Percentiles rank a stretch among this genome's conserved stretches.
phyloP scores from a whole-genome alignment of 1,139 yeast genomes.

The Candida dubliniensis region DNA sequence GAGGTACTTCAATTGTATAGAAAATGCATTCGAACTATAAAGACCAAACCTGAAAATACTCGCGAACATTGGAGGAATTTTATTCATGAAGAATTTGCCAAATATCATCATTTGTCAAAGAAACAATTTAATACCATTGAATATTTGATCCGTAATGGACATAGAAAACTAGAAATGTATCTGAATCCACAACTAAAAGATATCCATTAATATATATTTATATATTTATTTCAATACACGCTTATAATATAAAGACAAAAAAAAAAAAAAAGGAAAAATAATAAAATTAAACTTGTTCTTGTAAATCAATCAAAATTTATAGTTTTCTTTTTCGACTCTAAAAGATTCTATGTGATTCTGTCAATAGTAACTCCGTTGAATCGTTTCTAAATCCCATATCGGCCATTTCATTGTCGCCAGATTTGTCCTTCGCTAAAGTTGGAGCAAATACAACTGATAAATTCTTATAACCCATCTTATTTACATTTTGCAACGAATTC shows the following conservation, averaged over 20 bases:
- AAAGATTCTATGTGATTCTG: constrained; percentile 35
- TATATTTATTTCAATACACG: neutral
- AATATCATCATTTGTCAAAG: constrained; percentile 58
- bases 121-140: constrained; percentile 87
- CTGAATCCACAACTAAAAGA: constrained; percentile 66
- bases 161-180: constrained; percentile 70
- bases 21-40: constrained; percentile 52
- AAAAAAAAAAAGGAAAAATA: neutral
- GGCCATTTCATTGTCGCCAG: constrained; percentile 79
- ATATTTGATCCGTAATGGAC: constrained; percentile 77
- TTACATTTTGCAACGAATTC: constrained; percentile 45
- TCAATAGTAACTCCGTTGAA: constrained; percentile 73
- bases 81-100: constrained; percentile 62
- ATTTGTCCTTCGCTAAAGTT: constrained; percentile 76
- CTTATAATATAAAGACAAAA: constrained; percentile 2
- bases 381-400: constrained; percentile 86
- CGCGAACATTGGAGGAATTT: constrained; percentile 47
- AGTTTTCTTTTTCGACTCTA: neutral
- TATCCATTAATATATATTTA: constrained; percentile 37
- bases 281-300: neutral
- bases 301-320: neutral
- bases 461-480: constrained; percentile 80
- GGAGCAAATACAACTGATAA: constrained; percentile 96
- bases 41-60: constrained; percentile 53
- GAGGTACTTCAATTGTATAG: constrained; percentile 67